phyloP scores from a whole-genome alignment of 306 rosid genomes.

The Begonia loranthoides region DNA sequence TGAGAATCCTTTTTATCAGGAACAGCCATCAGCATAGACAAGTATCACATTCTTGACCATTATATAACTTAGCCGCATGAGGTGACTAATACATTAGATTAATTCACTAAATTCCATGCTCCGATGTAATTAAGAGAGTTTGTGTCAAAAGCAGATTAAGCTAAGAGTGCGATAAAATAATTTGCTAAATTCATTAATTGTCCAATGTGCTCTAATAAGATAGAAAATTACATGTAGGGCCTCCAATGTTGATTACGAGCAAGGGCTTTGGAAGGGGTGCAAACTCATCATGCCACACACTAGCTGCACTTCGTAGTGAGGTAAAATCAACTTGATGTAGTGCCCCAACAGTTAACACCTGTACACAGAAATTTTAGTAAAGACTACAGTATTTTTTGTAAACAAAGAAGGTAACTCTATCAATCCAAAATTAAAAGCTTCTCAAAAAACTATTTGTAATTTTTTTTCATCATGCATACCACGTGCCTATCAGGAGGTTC shows the following conservation, averaged over 20 bases:
- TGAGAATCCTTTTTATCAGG: too few species aligned
- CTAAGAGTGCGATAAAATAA: too few species aligned
- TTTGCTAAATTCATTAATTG: too few species aligned
- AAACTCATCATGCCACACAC: conserved; percentile 74
- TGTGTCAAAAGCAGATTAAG: too few species aligned
- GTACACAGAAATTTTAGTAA: conserved; percentile 12
- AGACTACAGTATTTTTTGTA: conserved; percentile 4
- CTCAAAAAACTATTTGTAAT: conserved; percentile 1
- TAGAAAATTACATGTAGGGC: conserved; percentile 54
- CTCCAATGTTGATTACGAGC: conserved; percentile 74
- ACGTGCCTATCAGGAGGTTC: conserved; percentile 81
- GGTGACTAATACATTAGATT: too few species aligned
- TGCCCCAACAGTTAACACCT: conserved; percentile 84
- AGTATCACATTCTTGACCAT: too few species aligned
- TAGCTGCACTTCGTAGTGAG: conserved; percentile 71
- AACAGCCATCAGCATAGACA: too few species aligned
- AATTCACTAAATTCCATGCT: too few species aligned
- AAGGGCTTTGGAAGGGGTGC: conserved; percentile 66
- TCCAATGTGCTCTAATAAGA: too few species aligned
- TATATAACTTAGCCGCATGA: too few species aligned
- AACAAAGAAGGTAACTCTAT: conserved; percentile 1
- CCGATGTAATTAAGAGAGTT: too few species aligned
- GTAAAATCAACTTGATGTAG: conserved; percentile 81
- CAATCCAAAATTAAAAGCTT: conserved; percentile 7
- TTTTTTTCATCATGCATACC: conserved; percentile 37